Evolutionary conservation across 352 stramenopile species (phyloP).

Genomic region (Pythium folliculosum): DNA sequence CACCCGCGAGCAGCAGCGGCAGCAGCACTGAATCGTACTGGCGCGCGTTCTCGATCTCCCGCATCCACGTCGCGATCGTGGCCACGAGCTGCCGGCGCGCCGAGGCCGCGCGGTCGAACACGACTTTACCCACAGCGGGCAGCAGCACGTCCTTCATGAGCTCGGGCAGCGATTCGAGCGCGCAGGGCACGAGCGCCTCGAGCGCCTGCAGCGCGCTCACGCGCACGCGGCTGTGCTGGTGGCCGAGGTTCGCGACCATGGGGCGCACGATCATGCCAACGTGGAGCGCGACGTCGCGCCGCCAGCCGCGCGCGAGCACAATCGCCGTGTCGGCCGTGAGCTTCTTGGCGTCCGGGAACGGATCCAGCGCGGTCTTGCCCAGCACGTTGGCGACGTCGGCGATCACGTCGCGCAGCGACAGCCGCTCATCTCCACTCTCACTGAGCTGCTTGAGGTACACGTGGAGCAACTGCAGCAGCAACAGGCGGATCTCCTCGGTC

Average conservation of each 20-base stretch:
- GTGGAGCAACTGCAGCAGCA: constrained; percentile 62
- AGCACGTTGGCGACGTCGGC: constrained; percentile 66
- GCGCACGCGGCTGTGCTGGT: constrained; percentile 84
- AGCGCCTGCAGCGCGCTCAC: constrained; percentile 75
- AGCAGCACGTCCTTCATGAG: constrained; percentile 80
- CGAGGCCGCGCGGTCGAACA: constrained; percentile 69
- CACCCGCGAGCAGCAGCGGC: constrained; percentile 63
- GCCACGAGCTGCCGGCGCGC: constrained; percentile 74
- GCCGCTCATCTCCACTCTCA: constrained; percentile 2
- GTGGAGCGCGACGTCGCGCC: constrained; percentile 60
- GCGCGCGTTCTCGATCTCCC: constrained; percentile 49
- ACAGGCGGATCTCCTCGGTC: constrained; percentile 80
- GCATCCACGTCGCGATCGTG: constrained; percentile 63
- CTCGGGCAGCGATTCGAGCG: constrained; percentile 59
- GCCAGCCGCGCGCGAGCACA: constrained; percentile 54
- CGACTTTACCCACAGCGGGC: constrained; percentile 58
- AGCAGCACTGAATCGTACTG: constrained; percentile 69
- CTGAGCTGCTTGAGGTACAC: constrained; percentile 58
- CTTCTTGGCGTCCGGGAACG: constrained; percentile 85
- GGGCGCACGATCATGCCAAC: constrained; percentile 68
- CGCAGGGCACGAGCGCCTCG: constrained; percentile 69
- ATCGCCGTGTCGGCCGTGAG: constrained; percentile 65
- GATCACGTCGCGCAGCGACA: constrained; percentile 58
- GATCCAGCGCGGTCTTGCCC: constrained; percentile 70
- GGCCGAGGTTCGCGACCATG: constrained; percentile 65